Evolutionary conservation across 2,329 filamentous ascomycete species (phyloP), one percentile per base, ranked within the genome.

Genomic region (Pseudogymnoascus sp.): DNA sequence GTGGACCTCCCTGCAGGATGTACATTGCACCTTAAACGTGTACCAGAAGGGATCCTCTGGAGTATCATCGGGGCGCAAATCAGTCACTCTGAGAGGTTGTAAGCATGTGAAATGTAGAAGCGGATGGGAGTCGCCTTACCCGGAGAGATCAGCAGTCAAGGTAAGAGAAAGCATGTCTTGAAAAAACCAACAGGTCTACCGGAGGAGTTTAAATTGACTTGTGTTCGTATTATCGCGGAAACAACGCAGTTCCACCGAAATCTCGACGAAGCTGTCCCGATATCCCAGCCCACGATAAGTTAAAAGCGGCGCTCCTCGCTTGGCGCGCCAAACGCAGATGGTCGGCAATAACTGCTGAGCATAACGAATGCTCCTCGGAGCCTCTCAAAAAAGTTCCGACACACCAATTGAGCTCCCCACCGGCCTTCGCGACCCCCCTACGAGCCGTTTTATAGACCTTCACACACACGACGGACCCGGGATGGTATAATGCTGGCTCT

Each of bases 21-120:
- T 97, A 78, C 94, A 99, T 80, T 97, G 91, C 37, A 99, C 93
- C 74, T 90, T 94, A 84, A 99, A 97, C 60, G 91, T 97, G 79
- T 96, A 99, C 83, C 89, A 96, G 79, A 97, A 99, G 3, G 92
- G 91, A 64, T 83, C 84, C 16, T 90, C 90, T 69, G 87, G 79
- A 5, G 87, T 91, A 75, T 99, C 94, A 69, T 87, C 81, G 6
- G 94, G 94, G 63, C 87, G 87, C 69, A 99, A 85, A 71, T 94
- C 89, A 65, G 92, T 97, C 65, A 99, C 92, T 53, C 94, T 97
- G 70, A 64, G 63, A 64, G 47, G 60, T 62, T 67, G 60, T 63
- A 62, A 63, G 40, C 31, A 44, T 33, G 33, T 61, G 50, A 63
- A 63, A 60, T 47, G 40, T 38, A 31, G 63, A 64, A 63, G 40